phyloP scores from a whole-genome alignment of 208 protist species.

The Jaenimonas drosophilae region DNA sequence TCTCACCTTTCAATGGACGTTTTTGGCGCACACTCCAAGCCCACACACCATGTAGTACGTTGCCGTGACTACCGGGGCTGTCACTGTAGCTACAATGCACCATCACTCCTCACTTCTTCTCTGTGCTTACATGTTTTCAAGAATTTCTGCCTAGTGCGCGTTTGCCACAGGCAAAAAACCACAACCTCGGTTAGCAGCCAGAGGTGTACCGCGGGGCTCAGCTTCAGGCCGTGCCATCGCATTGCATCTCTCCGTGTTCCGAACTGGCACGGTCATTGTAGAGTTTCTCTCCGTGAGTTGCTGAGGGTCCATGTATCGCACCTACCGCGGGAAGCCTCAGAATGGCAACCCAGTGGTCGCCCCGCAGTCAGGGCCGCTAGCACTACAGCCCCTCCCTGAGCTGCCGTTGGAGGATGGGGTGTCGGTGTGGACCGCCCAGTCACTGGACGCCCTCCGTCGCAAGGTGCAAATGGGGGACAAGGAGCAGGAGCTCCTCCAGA shows the following conservation, averaged over 20 bases:
- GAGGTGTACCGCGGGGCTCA: no score
- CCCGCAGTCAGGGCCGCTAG: conserved; percentile 2
- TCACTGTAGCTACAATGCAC: background rate
- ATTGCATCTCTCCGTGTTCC: no score
- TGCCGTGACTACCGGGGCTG: background rate
- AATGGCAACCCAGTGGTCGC: no score
- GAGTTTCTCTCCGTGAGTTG: no score
- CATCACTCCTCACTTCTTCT: background rate
- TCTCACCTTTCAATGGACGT: no score
- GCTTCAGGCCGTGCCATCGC: no score
- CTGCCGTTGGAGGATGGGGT: conserved; percentile 43
- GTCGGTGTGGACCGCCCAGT: conserved; percentile 34
- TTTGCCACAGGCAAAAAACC: background rate
- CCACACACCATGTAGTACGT: background rate
- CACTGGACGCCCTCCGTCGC: conserved; percentile 20
- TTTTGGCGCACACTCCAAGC: background rate
- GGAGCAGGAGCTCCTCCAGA: conserved; percentile 10
- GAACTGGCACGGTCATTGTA: no score
- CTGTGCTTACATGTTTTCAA: no score
- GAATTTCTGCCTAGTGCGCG: no score
- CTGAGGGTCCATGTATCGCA: no score
- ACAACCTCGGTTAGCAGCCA: no score
- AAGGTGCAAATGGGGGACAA: conserved; percentile 1
- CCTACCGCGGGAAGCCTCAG: no score
- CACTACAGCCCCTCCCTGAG: conserved; percentile 13